phyloP scores from a whole-genome alignment of 2,329 filamentous ascomycete species.

The Passalora sequoiae region DNA sequence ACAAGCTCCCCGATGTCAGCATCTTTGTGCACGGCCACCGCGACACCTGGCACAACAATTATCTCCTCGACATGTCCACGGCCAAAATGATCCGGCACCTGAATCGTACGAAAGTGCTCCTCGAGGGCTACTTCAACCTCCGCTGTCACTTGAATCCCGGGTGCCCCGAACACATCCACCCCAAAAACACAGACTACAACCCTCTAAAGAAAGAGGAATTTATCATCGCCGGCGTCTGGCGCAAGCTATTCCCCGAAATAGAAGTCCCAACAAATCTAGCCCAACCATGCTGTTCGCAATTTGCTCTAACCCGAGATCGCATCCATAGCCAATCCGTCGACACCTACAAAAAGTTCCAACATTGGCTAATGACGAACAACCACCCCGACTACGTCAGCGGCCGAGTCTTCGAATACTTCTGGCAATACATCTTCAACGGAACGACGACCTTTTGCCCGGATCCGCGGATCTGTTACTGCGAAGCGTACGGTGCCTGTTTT shows the following conservation, averaged over 20 bases:
- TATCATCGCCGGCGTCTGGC: constrained; percentile 42
- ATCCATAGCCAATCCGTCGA: constrained; percentile 50
- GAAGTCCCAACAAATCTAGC: constrained; percentile 48
- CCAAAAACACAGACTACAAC: constrained; percentile 36
- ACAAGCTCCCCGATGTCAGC: constrained; percentile 52
- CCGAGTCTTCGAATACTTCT: constrained; percentile 59
- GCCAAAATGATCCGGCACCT: constrained; percentile 43
- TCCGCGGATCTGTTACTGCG: constrained; percentile 57
- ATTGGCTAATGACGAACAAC: constrained; percentile 55
- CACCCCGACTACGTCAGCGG: constrained; percentile 53
- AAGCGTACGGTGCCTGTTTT: constrained; percentile 60
- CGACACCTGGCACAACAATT: constrained; percentile 55
- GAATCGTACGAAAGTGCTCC: constrained; percentile 42
- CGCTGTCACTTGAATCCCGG: constrained; percentile 52
- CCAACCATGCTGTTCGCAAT: constrained; percentile 61
- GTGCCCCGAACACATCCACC: constrained; percentile 52
- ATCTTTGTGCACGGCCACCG: constrained; percentile 61
- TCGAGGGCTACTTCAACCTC: constrained; percentile 51
- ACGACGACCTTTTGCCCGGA: constrained; percentile 46
- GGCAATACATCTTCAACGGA: constrained; percentile 58
- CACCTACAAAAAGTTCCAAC: constrained; percentile 54
- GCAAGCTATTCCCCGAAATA: constrained; percentile 44
- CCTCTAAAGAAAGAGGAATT: constrained; percentile 41
- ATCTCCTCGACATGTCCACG: constrained; percentile 42
- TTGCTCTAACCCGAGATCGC: constrained; percentile 55